Base-by-base conservation (phyloP, 78 protist species). In the Blattamonas nauphoetae region DNA sequence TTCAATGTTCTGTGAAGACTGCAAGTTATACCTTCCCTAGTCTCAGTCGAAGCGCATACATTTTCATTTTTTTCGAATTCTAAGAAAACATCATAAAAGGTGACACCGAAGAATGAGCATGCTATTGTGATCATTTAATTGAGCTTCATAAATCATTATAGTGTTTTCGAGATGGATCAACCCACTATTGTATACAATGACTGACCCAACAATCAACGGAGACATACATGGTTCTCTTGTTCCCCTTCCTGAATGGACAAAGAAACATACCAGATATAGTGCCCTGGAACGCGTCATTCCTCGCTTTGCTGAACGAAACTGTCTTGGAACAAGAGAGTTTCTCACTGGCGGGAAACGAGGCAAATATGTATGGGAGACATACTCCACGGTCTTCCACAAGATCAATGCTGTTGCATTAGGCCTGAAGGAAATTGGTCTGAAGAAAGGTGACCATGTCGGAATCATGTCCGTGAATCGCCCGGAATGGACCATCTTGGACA, bases 401-500 rank as follows among this genome's bases (percentile, higher is more conserved):
- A 21, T 79, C 33, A 79, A 79, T 11, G 41, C 4, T 4, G 6
- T 21, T 79, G 83, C 83, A 79, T 79, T 79, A 33, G 6, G 83
- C 6, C 83, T 79, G 33, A 79, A 33, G 1, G 2, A 2, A 4
- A n/a, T 88, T 34, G 86, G 86, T 38, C 86, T 88, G 3, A 29
- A 29, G 36, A 81, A 81, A 11, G 90, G 90, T 1, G 90, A 88
- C 42, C 45, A 71, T 5, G 77, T 88, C 32, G 90, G 85, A 46
- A 81, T 88, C 35, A n/a, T 79, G 79, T 64, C 90, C 32, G 0
- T 0, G 46, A 80, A 79, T 41, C 64, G 90, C 44, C 0, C 63
- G 3, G 86, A 88, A 79, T 88, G 90, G 90, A 1, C n/a, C 0
- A 36, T 81, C 34, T 29, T 64, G 0, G 90, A 64, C 35, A 2